Conservation (phyloP, 257 asterid species). For the Lavandula angustifolia region DNA sequence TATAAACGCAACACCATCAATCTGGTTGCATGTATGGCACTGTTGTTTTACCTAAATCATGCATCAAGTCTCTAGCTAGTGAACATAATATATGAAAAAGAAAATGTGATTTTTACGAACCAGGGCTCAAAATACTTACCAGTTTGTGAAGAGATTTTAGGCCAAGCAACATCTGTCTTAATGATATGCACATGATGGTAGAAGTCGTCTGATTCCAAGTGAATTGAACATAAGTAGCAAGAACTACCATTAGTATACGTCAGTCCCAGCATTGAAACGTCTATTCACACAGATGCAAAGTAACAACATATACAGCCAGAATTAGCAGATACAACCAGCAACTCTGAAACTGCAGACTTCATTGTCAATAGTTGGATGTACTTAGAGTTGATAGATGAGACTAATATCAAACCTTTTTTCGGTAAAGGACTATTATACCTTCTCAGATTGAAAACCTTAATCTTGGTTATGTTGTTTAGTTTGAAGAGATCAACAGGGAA, state of each 20-base stretch:
- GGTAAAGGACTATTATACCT: no score
- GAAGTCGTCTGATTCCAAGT: slow-evolving; percentile 35
- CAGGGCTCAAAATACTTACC: slow-evolving; percentile 44
- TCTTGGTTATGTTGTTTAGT: no score
- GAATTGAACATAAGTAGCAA: slow-evolving; percentile 35
- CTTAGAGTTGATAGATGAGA: no score
- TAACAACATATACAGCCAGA: slow-evolving; percentile 3
- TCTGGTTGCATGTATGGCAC: no score
- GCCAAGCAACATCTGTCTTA: slow-evolving; percentile 53
- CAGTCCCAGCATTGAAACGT: background rate
- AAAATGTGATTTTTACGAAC: slow-evolving; percentile 21
- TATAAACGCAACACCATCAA: no score
- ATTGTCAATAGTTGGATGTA: no score
- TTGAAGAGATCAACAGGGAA: no score
- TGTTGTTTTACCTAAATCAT: background rate
- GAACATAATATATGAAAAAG: slow-evolving; percentile 12
- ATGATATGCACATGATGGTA: slow-evolving; percentile 35
- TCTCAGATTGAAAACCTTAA: no score
- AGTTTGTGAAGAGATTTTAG: slow-evolving; percentile 60
- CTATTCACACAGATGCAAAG: slow-evolving; percentile 8
- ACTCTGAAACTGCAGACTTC: no score
- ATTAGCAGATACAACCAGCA: no score
- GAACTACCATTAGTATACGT: slow-evolving; percentile 15
- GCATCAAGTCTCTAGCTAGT: slow-evolving; percentile 19
- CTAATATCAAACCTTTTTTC: no score